Percentiles rank a stretch among this genome's conserved stretches.
phyloP scores from a whole-genome alignment of 2,329 filamentous ascomycete genomes.

The Hypoxylon sp. region DNA sequence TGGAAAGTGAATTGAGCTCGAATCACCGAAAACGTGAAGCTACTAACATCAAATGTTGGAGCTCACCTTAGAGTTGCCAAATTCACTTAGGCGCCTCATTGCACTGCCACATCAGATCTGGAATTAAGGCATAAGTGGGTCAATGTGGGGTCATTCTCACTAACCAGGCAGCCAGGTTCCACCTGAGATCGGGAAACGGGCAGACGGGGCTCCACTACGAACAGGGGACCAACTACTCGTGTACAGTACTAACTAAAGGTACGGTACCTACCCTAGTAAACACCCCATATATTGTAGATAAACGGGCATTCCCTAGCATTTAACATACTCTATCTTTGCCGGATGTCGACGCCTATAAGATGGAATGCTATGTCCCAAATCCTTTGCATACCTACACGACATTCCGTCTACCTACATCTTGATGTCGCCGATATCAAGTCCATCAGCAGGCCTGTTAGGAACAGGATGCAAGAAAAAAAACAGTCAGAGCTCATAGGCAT shows the following conservation, averaged over 20 bases:
- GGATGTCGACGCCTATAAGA: not conserved
- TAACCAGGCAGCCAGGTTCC: not conserved
- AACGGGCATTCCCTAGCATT: not conserved
- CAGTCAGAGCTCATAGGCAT: not conserved
- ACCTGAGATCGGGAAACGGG: not conserved
- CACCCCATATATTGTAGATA: not conserved
- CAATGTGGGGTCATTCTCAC: not conserved
- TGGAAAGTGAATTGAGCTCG: slow-evolving; percentile 14
- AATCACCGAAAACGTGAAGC: slow-evolving; percentile 36
- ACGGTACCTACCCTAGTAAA: too few species aligned
- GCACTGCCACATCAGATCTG: slow-evolving; percentile 12
- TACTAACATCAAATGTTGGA: slow-evolving; percentile 17
- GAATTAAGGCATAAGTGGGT: not conserved
- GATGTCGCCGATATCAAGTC: not conserved
- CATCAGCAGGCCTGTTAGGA: not conserved
- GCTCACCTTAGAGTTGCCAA: slow-evolving; percentile 11
- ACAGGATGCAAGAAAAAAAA: not conserved
- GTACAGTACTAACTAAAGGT: too few species aligned
- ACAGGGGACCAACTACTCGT: too few species aligned
- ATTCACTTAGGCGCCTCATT: slow-evolving; percentile 2
- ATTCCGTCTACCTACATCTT: slow-evolving; percentile 6
- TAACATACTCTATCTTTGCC: not conserved
- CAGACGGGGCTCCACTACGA: too few species aligned
- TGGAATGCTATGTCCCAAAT: not conserved
- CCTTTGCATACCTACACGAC: not conserved